Conservation (phyloP, 768 basidiomycete genomes). For the Suillus luteus region DNA sequence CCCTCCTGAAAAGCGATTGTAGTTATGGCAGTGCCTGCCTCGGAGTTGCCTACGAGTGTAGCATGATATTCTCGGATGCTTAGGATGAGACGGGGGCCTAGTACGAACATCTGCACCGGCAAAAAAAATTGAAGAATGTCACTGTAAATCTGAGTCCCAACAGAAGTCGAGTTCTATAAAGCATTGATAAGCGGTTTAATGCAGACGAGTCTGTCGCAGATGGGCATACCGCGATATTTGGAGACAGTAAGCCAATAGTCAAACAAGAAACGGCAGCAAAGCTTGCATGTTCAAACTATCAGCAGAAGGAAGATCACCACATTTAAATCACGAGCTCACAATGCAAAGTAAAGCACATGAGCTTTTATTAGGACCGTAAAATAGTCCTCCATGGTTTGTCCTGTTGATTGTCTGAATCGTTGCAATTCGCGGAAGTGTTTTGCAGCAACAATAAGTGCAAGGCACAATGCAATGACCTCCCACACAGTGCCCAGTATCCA, state of each 20-base stretch:
- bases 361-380: background rate
- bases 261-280: background rate
- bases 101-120: background rate
- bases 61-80: constrained; percentile 1
- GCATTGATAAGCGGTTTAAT: background rate
- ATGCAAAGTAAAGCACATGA: background rate
- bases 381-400: background rate
- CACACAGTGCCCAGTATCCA: background rate
- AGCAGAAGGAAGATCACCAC: background rate
- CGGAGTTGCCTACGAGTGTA: background rate
- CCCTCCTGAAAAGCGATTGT: background rate
- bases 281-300: background rate
- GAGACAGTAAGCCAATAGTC: background rate
- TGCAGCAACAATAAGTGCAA: background rate
- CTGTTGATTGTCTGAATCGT: background rate
- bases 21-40: background rate
- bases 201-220: background rate
- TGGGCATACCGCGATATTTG: background rate
- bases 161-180: background rate
- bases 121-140: background rate
- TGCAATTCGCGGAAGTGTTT: background rate
- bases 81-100: background rate
- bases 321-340: background rate
- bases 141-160: background rate
- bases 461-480: background rate